Conservation (phyloP, 1,139 yeast genomes). For the Pneumocystis sp. region DNA sequence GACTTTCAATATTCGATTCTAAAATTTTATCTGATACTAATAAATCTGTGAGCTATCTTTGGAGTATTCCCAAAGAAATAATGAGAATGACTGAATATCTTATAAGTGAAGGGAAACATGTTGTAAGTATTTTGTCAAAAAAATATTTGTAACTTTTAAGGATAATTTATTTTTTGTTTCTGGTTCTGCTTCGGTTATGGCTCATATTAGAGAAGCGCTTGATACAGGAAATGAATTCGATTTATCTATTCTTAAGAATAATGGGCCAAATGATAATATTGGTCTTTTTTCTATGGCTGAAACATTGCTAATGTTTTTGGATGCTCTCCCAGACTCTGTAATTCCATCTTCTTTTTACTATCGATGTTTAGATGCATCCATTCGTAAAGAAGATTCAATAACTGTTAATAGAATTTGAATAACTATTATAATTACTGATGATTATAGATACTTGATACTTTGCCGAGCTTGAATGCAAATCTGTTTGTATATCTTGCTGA, state of each 20-base stretch:
- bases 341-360: conserved; percentile 2
- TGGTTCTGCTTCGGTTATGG: not conserved
- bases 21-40: not conserved
- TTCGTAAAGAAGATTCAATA: not conserved
- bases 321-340: conserved; percentile 4
- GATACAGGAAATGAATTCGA: conserved; percentile 1
- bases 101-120: not conserved
- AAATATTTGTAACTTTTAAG: not conserved
- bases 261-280: not conserved
- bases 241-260: not conserved
- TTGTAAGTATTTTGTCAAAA: not conserved
- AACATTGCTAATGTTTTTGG: conserved; percentile 2
- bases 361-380: conserved; percentile 1
- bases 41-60: not conserved
- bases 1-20: conserved; percentile 1
- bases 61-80: conserved; percentile 6
- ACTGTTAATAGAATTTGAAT: not conserved
- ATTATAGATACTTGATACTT: conserved; percentile 3
- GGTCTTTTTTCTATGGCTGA: conserved; percentile 1
- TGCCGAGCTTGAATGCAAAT: conserved; percentile 4
- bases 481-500: conserved; percentile 7
- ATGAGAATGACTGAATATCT: conserved; percentile 8
- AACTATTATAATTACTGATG: not conserved
- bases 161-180: not conserved
- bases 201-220: conserved; percentile 4